Conservation (phyloP, 1,139 yeast species). For the Geotrichum aggregatum region DNA sequence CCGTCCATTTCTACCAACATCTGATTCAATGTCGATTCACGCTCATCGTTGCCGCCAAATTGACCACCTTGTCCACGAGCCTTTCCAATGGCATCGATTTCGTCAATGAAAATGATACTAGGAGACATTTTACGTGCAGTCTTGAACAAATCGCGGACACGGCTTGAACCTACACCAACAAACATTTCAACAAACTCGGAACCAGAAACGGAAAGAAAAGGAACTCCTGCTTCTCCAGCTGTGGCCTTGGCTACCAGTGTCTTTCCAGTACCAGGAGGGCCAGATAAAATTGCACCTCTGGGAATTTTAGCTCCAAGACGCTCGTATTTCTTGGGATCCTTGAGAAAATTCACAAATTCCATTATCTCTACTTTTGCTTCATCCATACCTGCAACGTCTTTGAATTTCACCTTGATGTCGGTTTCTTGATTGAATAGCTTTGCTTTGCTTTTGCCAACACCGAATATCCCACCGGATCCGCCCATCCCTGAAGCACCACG, state of each 20-base stretch:
- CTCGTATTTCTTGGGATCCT: conserved; percentile 87
- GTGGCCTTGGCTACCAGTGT: conserved; percentile 94
- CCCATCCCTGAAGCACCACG: conserved; percentile 50
- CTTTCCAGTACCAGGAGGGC: conserved; percentile 99
- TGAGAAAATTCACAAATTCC: conserved; percentile 92
- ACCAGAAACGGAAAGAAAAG: conserved; percentile 91
- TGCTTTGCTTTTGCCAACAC: conserved; percentile 76
- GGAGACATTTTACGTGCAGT: conserved; percentile 94
- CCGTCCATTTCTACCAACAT: conserved; percentile 97
- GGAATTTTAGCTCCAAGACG: conserved; percentile 94
- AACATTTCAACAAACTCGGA: conserved; percentile 99
- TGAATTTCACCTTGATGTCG: conserved; percentile 78
- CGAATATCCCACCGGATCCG: conserved; percentile 40
- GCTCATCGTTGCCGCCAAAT: conserved; percentile 88
- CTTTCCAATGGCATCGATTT: conserved; percentile 96
- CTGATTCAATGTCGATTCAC: conserved; percentile 94
- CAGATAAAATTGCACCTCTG: conserved; percentile 93
- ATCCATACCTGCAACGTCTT: conserved; percentile 94
- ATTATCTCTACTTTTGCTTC: conserved; percentile 96
- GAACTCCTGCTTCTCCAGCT: conserved; percentile 98
- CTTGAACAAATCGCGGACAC: conserved; percentile 90
- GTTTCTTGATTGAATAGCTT: conserved; percentile 88
- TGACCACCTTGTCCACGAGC: conserved; percentile 80
- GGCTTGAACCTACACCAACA: conserved; percentile 96
- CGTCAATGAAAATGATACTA: conserved; percentile 90